Percentiles rank a stretch among this genome's conserved stretches.
These are phyloP conservation scores for Collybiopsis luxurians DNA, from an alignment of 768 basidiomycete species.

Conservation along the genomic window DNA sequence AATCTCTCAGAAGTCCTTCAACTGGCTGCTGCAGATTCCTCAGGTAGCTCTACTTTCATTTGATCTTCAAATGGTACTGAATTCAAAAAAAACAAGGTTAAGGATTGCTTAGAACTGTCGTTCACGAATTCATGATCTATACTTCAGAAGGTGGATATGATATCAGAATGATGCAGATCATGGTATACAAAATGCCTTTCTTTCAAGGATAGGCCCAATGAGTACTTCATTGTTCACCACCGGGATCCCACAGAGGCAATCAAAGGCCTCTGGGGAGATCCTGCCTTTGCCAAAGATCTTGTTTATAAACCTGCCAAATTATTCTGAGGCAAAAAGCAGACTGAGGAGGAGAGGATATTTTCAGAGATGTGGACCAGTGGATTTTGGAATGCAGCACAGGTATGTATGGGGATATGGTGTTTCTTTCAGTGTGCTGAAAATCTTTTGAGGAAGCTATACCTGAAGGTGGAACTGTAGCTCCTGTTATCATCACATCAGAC, in stretches of 20 bases:
- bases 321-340: too few species aligned
- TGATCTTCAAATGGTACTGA: too few species aligned
- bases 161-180: neutral
- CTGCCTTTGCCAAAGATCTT: constrained; percentile 8
- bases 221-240: constrained; percentile 5
- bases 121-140: neutral
- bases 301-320: neutral
- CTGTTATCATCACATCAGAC: constrained; percentile 17
- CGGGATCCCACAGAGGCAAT: constrained; percentile 10
- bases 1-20: too few species aligned
- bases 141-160: neutral
- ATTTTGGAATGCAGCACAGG: constrained; percentile 11
- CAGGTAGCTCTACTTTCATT: too few species aligned
- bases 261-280: constrained; percentile 9
- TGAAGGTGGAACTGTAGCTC: neutral
- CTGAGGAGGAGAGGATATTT: constrained; percentile 3
- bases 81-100: neutral
- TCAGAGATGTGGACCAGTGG: constrained; percentile 15
- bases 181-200: constrained; percentile 13
- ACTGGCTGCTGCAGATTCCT: too few species aligned
- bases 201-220: neutral
- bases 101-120: neutral
- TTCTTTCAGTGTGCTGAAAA: neutral
- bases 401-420: neutral
- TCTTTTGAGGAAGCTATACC: neutral